Base-by-base conservation (phyloP, 805 yeast species). In the Novakomyces olei region DNA sequence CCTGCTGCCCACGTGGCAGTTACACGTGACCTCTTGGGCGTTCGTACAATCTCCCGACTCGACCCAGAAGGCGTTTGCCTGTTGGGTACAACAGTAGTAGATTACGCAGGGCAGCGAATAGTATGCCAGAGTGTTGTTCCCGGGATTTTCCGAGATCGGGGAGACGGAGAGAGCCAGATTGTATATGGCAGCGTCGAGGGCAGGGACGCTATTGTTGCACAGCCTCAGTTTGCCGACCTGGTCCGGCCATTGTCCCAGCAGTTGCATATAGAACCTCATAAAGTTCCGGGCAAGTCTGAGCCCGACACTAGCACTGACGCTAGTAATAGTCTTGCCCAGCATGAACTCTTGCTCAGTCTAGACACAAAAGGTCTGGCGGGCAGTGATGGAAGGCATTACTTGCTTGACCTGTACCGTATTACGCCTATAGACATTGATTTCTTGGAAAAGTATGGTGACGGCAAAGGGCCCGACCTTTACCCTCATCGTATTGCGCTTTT, bases 101-200 rank as follows among this genome's bases (percentile, higher is more conserved):
- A 85, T 52, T 85, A 68, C 55, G 70, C 77, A 47, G 98, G 96
- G 39, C 73, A 69, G 45, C 67, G 96, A 51, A 60, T 85, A 24
- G 64, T 85, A 25, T 79, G 92, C 50, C 96, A 85, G 57, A 78
- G 93, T 9, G 93, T 94, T 8, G 92, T 85, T 28, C 98, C 98
- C 10, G 96, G 96, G 37, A 68, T 76, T 36, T 72, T 76, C 51
- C 58, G 66, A 34, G 53, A 53, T 37, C 47, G 44, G 20, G 43
- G 43, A 37, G 52, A 60, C 36, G 43, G 53, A 26, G 51, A 46
- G 14, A 61, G 61, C 34, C 67, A 65, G 45, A 76, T 80, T 32
- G 62, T 60, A 6, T 79, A 83, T 47, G 96, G 96, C 34, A 63
- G 60, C 32, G 67, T 73, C 29, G 80, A 76, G 37, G 75, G 65